Percentiles rank a stretch among this genome's conserved stretches.
Evolutionary conservation across 2,329 filamentous ascomycete genomes (phyloP).

Genomic region (Sclerotinia nivalis): DNA sequence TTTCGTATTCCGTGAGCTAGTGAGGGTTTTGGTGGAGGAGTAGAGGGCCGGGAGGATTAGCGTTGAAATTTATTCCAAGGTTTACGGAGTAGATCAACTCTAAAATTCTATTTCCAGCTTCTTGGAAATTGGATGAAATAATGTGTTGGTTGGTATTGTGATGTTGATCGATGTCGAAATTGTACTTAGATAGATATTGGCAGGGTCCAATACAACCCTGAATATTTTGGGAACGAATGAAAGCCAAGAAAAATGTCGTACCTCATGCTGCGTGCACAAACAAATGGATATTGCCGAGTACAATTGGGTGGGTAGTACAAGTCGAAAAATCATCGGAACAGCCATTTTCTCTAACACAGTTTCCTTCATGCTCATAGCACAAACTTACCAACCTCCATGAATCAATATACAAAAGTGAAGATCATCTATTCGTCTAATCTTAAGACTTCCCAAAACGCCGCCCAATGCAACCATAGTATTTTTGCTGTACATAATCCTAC

Average conservation of each 20-base stretch:
- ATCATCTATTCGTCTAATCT: conserved; percentile 26
- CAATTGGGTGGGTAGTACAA: not conserved
- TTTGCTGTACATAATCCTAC: conserved; percentile 25
- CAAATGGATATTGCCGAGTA: not conserved
- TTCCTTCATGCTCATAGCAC: not conserved
- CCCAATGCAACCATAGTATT: conserved; percentile 18
- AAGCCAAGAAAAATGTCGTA: not conserved
- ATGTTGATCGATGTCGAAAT: not conserved
- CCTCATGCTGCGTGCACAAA: not conserved
- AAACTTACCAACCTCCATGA: not conserved
- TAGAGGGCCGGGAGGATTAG: not conserved
- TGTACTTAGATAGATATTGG: not conserved
- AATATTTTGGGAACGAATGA: not conserved
- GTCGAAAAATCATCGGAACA: not conserved
- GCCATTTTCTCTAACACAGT: too few species aligned
- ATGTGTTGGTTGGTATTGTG: too few species aligned
- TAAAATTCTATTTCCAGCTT: not conserved
- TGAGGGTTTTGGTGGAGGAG: not conserved
- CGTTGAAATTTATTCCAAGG: not conserved
- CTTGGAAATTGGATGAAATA: too few species aligned
- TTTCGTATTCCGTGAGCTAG: conserved; percentile 8
- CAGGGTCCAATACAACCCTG: not conserved
- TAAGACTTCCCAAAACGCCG: conserved; percentile 14
- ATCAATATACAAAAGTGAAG: conserved; percentile 21
- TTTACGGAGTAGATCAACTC: not conserved